Evolutionary conservation across 2,329 filamentous ascomycete species (phyloP), one percentile per base, ranked within the genome.

Genomic region (Aureobasidium sp.): DNA sequence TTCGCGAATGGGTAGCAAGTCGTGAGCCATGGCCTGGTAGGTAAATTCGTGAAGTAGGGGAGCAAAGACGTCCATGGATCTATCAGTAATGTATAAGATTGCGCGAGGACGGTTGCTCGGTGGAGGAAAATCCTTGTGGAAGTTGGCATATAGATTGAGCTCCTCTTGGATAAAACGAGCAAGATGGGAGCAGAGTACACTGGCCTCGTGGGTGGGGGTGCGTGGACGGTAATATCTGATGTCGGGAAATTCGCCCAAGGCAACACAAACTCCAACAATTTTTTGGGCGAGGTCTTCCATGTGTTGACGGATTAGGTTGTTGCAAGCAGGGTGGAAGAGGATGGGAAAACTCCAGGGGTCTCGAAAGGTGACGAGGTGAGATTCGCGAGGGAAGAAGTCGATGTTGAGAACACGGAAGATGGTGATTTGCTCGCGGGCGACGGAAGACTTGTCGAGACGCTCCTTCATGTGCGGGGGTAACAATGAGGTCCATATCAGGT

Each of bases 21-120:
- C 94, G 73, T 97, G 90, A 3, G 91, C 93, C 93, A 99, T 97
- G 56, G 94, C 91, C 75, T 99, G 94, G 73, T 97, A 99, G 14
- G 94, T 97, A 72, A 99, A 97, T 70, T 99, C 94, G 75, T 99
- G 94, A 4, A 97, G 72, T 12, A 97, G 77, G 1, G 94, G 94
- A 0, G 93, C 87, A 76, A 88, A 85, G 3, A 97, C 76, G 73
- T 99, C 94, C 88, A 99, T 94, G 8, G 91, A 90, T 64, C 94
- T 85, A 73, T 97, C 94, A 1, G 91, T 90, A 64, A 99, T 88
- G 69, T 96, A 79, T 0, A 99, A 82, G 0, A 91, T 85, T 42
- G 90, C 90, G 66, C 90, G 87, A 7, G 92, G 93, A 59, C 93
- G 81, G 56, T 85, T 82, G 9, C 85, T 85, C n/a, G 81, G 85